Evolutionary conservation across 306 rosid genomes (phyloP), one percentile per base, ranked within the genome.

Genomic region (Trichosanthes cucumerina): DNA sequence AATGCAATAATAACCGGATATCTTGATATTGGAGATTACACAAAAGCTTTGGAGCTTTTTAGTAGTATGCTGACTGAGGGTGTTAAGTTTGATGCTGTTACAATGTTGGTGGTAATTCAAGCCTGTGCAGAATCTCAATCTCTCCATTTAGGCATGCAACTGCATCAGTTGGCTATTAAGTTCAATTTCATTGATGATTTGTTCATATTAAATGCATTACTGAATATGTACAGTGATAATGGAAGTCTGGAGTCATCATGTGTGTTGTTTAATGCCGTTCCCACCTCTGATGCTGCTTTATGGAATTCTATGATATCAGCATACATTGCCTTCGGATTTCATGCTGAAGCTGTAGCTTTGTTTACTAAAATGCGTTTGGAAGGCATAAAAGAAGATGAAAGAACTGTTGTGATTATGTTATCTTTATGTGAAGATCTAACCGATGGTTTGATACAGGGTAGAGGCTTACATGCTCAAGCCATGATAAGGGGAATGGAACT

Each of bases 251-350:
- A 81, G 15, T 79, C 75, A 31, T 69, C 88, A 13, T 46, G 63
- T 26, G 57, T 18, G 34, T 72, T 87, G 43, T 87, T 87, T 74
- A 63, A 73, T n/a, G 36, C 65, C 38, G 24, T 73, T 76, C 78
- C 85, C 13, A 73, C 50, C 13, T 75, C 39, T 36, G 90, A 87
- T 74, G 81, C 81, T 59, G 83, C 88, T 79, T 36, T 87, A 82
- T 87, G 90, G 90, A 87, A 87, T 75, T 87, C 90, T 69, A 81
- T 85, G 90, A 59, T 85, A 66, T 50, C 68, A 65, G 79, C 82
- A 10, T 79, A 79, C 81, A 50, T 66, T 68, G 79, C 63, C 58
- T 73, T 56, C 62, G 81, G 71, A 50, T 24, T 78, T n/a, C 83
- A 65, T 46, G 90, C 80, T 38, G 81, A 87, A 81, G 84, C 87